phyloP scores from a whole-genome alignment of 768 basidiomycete genomes.

The Coprinopsis strossmayeri region DNA sequence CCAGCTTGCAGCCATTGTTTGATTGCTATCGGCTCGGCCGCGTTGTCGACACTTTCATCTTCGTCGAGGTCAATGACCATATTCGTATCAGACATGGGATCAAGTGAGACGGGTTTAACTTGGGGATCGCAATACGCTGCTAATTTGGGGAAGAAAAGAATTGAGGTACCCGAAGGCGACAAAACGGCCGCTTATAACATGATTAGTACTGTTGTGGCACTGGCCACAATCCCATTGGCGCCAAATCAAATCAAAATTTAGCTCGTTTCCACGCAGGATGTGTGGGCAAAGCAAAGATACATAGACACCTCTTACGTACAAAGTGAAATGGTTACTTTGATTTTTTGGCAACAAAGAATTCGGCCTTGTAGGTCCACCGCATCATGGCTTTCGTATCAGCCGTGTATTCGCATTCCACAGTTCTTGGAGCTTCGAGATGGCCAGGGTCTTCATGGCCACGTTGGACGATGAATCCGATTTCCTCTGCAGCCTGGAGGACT shows the following conservation, averaged over 20 bases:
- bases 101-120: too few relatives aligned
- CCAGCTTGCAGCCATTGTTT: not conserved
- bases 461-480: slow-evolving; percentile 47
- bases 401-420: slow-evolving; percentile 63
- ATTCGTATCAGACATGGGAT: too few relatives aligned
- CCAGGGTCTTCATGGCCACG: slow-evolving; percentile 18
- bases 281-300: too few relatives aligned
- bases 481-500: slow-evolving; percentile 41
- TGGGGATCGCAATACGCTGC: too few relatives aligned
- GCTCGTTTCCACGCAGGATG: too few relatives aligned
- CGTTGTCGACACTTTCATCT: not conserved
- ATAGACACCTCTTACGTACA: not conserved
- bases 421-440: slow-evolving; percentile 24
- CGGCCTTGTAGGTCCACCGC: slow-evolving; percentile 60
- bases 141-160: too few relatives aligned
- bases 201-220: too few relatives aligned
- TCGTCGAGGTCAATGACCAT: not conserved
- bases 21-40: not conserved
- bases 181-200: too few relatives aligned
- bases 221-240: too few relatives aligned
- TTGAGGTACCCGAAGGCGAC: too few relatives aligned
- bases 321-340: not conserved
- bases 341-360: slow-evolving; percentile 60
- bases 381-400: slow-evolving; percentile 59
- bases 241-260: too few relatives aligned